Evolutionary conservation across 768 basidiomycete species (phyloP).

Genomic region (Panus rudis): DNA sequence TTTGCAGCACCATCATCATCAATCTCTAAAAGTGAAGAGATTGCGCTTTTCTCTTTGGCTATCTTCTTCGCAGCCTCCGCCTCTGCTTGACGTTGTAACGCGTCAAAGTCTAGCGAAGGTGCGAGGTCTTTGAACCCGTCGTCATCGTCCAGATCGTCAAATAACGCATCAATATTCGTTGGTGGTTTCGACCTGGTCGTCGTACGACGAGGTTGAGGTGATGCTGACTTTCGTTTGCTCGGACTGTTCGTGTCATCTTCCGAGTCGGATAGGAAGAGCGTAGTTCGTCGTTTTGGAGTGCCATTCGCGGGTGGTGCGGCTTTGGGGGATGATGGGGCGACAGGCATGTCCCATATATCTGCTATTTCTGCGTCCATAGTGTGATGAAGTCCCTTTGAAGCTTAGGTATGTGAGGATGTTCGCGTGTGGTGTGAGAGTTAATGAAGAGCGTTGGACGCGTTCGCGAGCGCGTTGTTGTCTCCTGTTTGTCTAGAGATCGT

Average conservation of each 20-base stretch:
- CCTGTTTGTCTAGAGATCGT: conserved; percentile 11
- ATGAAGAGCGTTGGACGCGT: conserved; percentile 7
- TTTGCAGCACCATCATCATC: conserved; percentile 19
- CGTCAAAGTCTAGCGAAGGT: conserved; percentile 45
- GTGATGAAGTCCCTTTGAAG: no score
- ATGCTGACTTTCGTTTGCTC: neutral
- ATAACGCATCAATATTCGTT: conserved; percentile 37
- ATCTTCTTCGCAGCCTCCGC: conserved; percentile 33
- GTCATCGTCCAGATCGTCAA: conserved; percentile 40
- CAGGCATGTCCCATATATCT: conserved; percentile 55
- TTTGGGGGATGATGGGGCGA: conserved; percentile 23
- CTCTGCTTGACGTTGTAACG: conserved; percentile 48
- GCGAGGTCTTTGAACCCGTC: conserved; percentile 33
- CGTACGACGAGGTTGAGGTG: conserved; percentile 11
- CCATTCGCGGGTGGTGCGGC: conserved; percentile 6
- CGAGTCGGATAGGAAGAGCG: conserved; percentile 55
- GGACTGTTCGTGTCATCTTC: conserved; percentile 42
- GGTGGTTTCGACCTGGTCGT: conserved; percentile 13
- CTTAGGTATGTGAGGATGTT: no score
- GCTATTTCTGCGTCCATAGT: no score
- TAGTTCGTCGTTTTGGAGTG: conserved; percentile 25
- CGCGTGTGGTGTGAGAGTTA: no score
- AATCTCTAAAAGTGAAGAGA: conserved; percentile 38
- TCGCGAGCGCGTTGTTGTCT: conserved; percentile 17
- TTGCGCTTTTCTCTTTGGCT: no score